Evolutionary conservation across 164 flowering plant genomes (phyloP).

Genomic region (Sextonia rubra): DNA sequence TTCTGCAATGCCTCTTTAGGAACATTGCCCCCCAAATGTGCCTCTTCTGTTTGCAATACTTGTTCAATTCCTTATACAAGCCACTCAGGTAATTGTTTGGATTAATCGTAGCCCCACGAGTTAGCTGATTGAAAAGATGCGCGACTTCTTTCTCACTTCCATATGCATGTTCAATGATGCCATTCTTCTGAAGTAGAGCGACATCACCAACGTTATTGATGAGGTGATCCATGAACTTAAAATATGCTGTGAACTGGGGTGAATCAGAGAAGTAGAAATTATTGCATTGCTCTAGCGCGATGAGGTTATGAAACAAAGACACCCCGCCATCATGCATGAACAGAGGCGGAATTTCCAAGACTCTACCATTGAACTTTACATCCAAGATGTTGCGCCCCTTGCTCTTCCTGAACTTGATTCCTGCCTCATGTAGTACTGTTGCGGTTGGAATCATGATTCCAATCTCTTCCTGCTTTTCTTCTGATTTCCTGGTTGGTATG

Average conservation of each 20-base stretch:
- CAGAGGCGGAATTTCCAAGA: not conserved
- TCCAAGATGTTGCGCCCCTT: not conserved
- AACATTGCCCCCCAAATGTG: constrained; percentile 17
- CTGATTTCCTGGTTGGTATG: not conserved
- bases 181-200: not conserved
- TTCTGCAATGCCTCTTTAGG: constrained; percentile 22
- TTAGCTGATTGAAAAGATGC: constrained; percentile 22
- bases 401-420: not conserved
- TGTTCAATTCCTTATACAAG: constrained; percentile 12
- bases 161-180: not conserved
- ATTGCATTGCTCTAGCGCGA: not conserved
- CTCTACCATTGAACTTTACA: not conserved
- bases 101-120: constrained; percentile 20
- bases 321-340: not conserved
- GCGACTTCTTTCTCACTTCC: not conserved
- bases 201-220: not conserved
- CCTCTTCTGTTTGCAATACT: constrained; percentile 10
- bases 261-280: not conserved
- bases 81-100: constrained; percentile 11
- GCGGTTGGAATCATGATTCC: not conserved
- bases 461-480: not conserved
- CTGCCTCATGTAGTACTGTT: not conserved
- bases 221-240: not conserved
- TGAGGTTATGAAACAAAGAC: not conserved
- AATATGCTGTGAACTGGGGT: not conserved